Evolutionary conservation across 352 stramenopile genomes (phyloP).

Genomic region (Globisporangium alternatum): DNA sequence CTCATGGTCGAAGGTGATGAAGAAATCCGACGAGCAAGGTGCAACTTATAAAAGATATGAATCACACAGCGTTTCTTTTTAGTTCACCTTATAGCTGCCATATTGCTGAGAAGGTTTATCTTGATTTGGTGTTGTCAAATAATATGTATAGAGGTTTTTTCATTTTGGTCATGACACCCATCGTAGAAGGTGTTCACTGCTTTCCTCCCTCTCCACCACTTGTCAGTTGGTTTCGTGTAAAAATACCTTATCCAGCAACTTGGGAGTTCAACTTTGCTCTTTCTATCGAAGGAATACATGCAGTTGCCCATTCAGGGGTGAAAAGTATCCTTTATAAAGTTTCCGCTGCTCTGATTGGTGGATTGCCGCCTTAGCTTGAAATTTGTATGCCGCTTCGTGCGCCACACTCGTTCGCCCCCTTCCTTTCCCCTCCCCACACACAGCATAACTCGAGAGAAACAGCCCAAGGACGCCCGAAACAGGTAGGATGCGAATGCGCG

Average conservation of each 20-base stretch:
- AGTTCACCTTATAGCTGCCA: not conserved
- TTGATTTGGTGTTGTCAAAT: not conserved
- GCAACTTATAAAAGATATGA: not conserved
- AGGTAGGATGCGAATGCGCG: slow-evolving; percentile 4
- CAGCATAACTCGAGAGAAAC: slow-evolving; percentile 13
- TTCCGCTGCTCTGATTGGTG: slow-evolving; percentile 12
- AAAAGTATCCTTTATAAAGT: slow-evolving; percentile 2
- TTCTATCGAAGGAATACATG: not conserved
- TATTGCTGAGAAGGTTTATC: not conserved
- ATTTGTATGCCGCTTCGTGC: slow-evolving; percentile 5
- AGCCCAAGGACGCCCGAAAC: slow-evolving; percentile 14
- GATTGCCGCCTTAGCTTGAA: not conserved
- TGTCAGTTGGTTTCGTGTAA: not conserved
- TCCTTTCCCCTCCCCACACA: slow-evolving; percentile 11
- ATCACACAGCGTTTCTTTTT: not conserved
- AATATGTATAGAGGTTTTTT: not conserved
- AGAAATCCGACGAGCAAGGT: not conserved
- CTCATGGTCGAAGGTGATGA: not conserved
- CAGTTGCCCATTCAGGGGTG: not conserved
- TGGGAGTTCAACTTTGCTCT: not conserved
- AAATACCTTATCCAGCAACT: not conserved
- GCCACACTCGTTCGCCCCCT: slow-evolving; percentile 7
- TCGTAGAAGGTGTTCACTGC: not conserved
- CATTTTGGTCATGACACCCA: not conserved
- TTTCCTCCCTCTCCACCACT: too few species aligned